Percentiles rank a stretch among this genome's conserved stretches.
These are phyloP conservation scores for Jatropha podagrica DNA, from an alignment of 441 rosid genomes.

Conservation along the genomic window DNA sequence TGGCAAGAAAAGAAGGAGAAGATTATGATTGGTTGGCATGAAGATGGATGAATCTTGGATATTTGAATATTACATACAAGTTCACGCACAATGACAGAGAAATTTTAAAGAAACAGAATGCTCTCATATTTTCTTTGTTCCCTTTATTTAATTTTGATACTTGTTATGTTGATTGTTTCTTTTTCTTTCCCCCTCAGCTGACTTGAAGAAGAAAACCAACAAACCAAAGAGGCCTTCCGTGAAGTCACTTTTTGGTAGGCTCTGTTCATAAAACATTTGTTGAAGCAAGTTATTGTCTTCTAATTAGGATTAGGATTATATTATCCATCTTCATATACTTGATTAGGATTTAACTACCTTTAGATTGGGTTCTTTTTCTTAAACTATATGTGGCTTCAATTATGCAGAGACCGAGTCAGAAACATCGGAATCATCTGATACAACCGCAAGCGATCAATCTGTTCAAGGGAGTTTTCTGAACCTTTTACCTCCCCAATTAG, in stretches of 20 bases:
- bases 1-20: not conserved
- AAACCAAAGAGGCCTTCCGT: conserved; percentile 93
- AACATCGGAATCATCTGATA: conserved; percentile 42
- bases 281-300: not conserved
- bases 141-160: not conserved
- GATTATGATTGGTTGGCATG: not conserved
- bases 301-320: not conserved
- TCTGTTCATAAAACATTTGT: not conserved
- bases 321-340: not conserved
- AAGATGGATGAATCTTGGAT: not conserved
- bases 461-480: conserved; percentile 49
- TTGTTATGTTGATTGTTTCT: conserved; percentile 4
- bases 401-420: conserved; percentile 58
- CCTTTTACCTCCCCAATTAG: conserved; percentile 41
- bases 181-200: conserved; percentile 39
- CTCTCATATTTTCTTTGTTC: not conserved
- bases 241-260: conserved; percentile 93
- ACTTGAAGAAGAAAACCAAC: conserved; percentile 80
- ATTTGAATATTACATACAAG: not conserved
- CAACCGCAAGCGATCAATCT: conserved; percentile 28
- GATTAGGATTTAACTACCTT: not conserved
- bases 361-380: not conserved
- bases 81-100: too few species aligned
- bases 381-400: conserved; percentile 5
- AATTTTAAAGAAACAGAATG: too few species aligned